These are phyloP conservation scores for Nakazawaea peltata DNA, from an alignment of 805 yeast genomes.

Conservation along the genomic window DNA sequence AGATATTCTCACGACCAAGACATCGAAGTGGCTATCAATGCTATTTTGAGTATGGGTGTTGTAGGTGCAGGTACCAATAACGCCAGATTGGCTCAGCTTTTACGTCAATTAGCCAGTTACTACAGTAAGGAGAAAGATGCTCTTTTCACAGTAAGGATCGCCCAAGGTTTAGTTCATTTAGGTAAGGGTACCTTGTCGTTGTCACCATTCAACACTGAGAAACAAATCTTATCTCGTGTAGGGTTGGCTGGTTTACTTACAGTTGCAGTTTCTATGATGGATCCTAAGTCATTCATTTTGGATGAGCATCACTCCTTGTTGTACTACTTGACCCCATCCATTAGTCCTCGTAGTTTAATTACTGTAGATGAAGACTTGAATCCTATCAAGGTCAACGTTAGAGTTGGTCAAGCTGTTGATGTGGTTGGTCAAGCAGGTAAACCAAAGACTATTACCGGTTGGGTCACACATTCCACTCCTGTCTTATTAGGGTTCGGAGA, in stretches of 20 bases:
- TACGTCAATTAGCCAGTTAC: slow-evolving; percentile 91
- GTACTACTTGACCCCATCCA: slow-evolving; percentile 79
- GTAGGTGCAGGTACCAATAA: slow-evolving; percentile 99
- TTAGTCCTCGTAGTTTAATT: slow-evolving; percentile 86
- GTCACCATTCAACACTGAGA: slow-evolving; percentile 84
- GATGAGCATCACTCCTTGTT: slow-evolving; percentile 62
- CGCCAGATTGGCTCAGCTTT: slow-evolving; percentile 92
- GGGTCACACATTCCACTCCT: slow-evolving; percentile 99
- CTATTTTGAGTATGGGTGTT: slow-evolving; percentile 94
- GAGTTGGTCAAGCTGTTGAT: slow-evolving; percentile 99
- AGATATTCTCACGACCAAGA: slow-evolving; percentile 96
- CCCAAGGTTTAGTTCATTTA: slow-evolving; percentile 90
- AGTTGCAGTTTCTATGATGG: slow-evolving; percentile 73
- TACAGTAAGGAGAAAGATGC: slow-evolving; percentile 87
- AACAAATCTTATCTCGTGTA: slow-evolving; percentile 79
- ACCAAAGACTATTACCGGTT: slow-evolving; percentile 97
- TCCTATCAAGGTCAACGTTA: slow-evolving; percentile 89
- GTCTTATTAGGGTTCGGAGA: slow-evolving; percentile 91
- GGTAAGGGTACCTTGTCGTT: slow-evolving; percentile 94
- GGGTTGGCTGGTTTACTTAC: slow-evolving; percentile 86
- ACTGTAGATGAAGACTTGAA: slow-evolving; percentile 89
- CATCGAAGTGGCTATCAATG: slow-evolving; percentile 86
- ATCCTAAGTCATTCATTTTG: slow-evolving; percentile 76
- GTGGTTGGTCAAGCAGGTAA: slow-evolving; percentile 99
- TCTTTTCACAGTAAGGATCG: slow-evolving; percentile 84